A percentile compares a stretch with the other conserved stretches of the same genome.
Evolutionary conservation across 768 basidiomycete species (phyloP).

Genomic region (Lactarius psammicola): DNA sequence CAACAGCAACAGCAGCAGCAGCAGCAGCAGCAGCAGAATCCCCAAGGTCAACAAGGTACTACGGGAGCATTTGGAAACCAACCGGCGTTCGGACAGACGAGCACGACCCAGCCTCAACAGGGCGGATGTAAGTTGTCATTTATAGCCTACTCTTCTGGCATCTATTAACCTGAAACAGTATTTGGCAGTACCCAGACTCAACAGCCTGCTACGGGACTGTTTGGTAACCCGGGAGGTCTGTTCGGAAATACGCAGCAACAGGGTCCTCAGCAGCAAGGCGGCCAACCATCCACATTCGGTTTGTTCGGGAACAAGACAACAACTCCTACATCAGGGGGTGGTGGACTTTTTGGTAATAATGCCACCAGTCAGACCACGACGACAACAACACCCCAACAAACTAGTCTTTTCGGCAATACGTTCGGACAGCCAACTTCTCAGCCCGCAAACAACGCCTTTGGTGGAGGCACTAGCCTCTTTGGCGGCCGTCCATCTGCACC

Average conservation of each 20-base stretch:
- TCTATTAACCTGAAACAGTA: constrained; percentile 20
- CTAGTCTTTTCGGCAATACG: constrained; percentile 40
- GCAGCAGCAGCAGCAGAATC: constrained; percentile 35
- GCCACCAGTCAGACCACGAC: constrained; percentile 30
- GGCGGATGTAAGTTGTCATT: constrained; percentile 28
- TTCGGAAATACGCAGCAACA: constrained; percentile 27
- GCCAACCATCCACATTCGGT: constrained; percentile 28
- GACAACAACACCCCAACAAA: constrained; percentile 9
- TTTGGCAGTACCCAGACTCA: constrained; percentile 30
- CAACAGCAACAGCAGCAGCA: constrained; percentile 38
- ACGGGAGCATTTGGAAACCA: constrained; percentile 30
- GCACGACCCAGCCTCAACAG: constrained; percentile 22
- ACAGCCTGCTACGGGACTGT: constrained; percentile 28
- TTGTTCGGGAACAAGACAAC: constrained; percentile 39
- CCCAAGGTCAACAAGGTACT: constrained; percentile 37
- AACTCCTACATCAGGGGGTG: constrained; percentile 34
- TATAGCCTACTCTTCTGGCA: not conserved
- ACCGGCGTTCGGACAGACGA: constrained; percentile 25
- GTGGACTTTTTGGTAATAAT: constrained; percentile 45
- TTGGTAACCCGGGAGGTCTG: constrained; percentile 24
- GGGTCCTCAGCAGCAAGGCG: constrained; percentile 23
- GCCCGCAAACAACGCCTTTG: constrained; percentile 31
- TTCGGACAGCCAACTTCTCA: constrained; percentile 45
- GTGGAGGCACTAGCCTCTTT: constrained; percentile 31
- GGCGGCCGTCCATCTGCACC: constrained; percentile 28